Conservation (phyloP, 2,329 filamentous ascomycete species). For the Lecanoromycetidae sp. region DNA sequence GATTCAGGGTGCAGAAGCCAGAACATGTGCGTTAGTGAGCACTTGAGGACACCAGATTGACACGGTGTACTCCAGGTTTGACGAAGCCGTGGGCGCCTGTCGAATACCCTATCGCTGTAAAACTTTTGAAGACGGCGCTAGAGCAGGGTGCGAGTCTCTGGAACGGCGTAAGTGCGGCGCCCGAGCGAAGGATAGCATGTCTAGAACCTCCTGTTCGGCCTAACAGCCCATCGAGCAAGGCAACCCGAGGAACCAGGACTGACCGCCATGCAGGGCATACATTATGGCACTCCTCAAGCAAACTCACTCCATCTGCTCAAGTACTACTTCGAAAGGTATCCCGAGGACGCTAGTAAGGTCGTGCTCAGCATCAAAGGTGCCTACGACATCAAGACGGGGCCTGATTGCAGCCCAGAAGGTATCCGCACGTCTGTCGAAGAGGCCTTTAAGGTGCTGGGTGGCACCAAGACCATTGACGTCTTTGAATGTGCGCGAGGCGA, state of each 20-base stretch:
- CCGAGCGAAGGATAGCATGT: neutral
- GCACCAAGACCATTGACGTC: slow-evolving; percentile 17
- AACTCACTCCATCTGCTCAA: slow-evolving; percentile 24
- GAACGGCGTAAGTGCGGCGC: slow-evolving; percentile 19
- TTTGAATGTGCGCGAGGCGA: slow-evolving; percentile 18
- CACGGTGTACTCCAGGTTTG: neutral
- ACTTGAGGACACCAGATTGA: neutral
- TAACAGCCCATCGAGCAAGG: neutral
- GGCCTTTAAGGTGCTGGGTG: slow-evolving; percentile 10
- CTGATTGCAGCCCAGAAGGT: slow-evolving; percentile 8
- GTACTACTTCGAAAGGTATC: slow-evolving; percentile 17
- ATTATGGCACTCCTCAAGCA: slow-evolving; percentile 24
- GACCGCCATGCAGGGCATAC: slow-evolving; percentile 1
- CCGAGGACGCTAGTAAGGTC: slow-evolving; percentile 16
- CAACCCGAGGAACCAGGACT: neutral
- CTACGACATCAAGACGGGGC: neutral
- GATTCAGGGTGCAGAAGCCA: neutral
- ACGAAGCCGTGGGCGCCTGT: neutral
- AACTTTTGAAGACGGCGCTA: slow-evolving; percentile 13
- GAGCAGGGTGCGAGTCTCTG: slow-evolving; percentile 15
- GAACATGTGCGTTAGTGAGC: neutral
- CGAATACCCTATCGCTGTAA: neutral
- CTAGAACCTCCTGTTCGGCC: neutral
- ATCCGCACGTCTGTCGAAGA: slow-evolving; percentile 14
- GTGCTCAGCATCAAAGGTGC: slow-evolving; percentile 20